Evolutionary conservation across 495 filamentous ascomycete species (phyloP), one percentile per base, ranked within the genome.

Genomic region (Xylaria grammica): DNA sequence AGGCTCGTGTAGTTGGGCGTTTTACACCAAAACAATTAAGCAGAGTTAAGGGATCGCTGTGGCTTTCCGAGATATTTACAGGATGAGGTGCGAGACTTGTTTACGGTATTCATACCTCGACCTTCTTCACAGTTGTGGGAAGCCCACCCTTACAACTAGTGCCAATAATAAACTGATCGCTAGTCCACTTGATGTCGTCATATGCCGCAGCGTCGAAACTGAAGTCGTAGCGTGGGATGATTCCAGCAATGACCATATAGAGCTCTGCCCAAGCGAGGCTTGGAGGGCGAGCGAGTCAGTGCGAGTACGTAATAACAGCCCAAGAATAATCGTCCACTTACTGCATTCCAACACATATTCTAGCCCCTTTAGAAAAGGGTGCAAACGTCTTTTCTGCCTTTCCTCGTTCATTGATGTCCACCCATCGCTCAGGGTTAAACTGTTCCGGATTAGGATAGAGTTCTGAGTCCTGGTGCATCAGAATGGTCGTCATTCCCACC

Each of bases 341-440:
- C 72, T 75, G 68, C 70, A 73, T 71, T 19, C 72, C 72, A 17
- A 71, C 22, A 50, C 72, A 75, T 8, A 60, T 73, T 42, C 72
- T 65, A 22, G 70, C 40, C n/a, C 72, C 72, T 44, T 61, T 40
- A 3, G 63, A 68, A 42, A 75, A 75, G 3, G 72, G 72, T 7
- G 70, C 72, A 60, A 42, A 75, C 9, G 44, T 61, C 46, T 66
- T 71, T 8, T 69, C 68, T 11, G 44, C 38, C 49, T n/a, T 63
- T n/a, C 51, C 63, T 1, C 67, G 55, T 11, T 51, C 64, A 38
- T 65, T 27, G 15, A 48, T 58, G 36, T 67, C 60, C 19, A 64
- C 27, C 64, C 65, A 72, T 38, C 69, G 53, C 38, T 63, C 51
- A 15, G 67, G 69, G 1, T 65, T 32, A 50, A 55, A 45, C 40